These are phyloP conservation scores for Erodium texanum DNA, from an alignment of 441 rosid species.

Conservation along the genomic window DNA sequence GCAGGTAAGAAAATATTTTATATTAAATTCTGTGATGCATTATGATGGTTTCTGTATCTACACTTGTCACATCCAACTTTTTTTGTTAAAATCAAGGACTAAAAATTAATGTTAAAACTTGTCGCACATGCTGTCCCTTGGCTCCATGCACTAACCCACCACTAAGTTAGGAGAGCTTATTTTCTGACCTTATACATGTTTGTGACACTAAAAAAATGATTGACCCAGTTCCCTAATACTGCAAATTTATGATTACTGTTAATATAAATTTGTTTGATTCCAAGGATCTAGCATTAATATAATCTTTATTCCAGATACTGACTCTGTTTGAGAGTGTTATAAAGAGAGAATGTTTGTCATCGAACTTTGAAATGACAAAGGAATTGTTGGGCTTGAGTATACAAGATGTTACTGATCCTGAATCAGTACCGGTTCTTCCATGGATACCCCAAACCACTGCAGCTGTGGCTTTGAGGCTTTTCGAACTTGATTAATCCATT, in stretches of 20 bases:
- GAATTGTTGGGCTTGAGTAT: conserved; percentile 40
- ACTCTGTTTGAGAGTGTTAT: conserved; percentile 49
- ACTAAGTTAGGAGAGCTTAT: too few relatives aligned
- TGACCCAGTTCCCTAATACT: too few relatives aligned
- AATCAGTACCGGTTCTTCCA: conserved; percentile 40
- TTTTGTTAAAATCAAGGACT: too few relatives aligned
- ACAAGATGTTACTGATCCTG: conserved; percentile 24
- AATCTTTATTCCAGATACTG: conserved; percentile 36
- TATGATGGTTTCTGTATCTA: too few relatives aligned
- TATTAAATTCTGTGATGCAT: too few relatives aligned
- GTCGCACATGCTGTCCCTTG: too few relatives aligned
- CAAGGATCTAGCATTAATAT: neutral
- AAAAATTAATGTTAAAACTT: too few relatives aligned
- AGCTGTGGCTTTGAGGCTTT: conserved; percentile 57
- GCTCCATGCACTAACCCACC: too few relatives aligned
- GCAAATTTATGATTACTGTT: neutral
- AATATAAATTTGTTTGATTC: neutral
- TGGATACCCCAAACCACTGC: conserved; percentile 72
- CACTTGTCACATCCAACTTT: too few relatives aligned
- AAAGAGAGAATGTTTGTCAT: conserved; percentile 49
- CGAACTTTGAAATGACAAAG: conserved; percentile 52
- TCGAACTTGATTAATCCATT: conserved; percentile 51
- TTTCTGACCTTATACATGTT: too few relatives aligned
- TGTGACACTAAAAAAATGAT: too few relatives aligned
- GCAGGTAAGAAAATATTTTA: conserved; percentile 32